Conservation (phyloP, 208 protist genomes). For the Plasmodiophora brassicae region DNA sequence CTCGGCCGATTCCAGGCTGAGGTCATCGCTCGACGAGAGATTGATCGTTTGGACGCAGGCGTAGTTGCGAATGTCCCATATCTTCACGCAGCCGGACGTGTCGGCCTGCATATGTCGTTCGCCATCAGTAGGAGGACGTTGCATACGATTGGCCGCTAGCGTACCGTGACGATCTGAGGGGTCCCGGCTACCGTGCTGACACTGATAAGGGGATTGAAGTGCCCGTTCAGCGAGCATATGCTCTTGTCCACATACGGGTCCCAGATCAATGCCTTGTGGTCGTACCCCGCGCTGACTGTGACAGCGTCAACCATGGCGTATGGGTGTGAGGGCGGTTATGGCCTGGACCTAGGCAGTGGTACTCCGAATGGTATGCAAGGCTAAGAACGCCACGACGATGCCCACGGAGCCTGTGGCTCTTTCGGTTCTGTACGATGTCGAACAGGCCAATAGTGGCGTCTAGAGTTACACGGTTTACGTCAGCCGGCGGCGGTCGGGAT, state of each 20-base stretch:
- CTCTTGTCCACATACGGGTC: slow-evolving; percentile 22
- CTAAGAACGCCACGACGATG: background rate
- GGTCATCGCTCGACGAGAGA: background rate
- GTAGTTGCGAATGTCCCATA: slow-evolving; percentile 34
- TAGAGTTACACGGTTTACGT: background rate
- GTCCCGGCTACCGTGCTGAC: background rate
- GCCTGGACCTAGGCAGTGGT: background rate
- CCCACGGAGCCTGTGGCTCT: background rate
- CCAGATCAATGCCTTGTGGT: background rate
- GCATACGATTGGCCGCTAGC: too few species aligned
- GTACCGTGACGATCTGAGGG: background rate
- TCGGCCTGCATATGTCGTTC: background rate
- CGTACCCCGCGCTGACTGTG: background rate
- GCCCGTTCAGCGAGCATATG: slow-evolving; percentile 8
- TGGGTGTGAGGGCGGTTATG: background rate
- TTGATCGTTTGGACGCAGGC: background rate
- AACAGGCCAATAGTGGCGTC: slow-evolving; percentile 3
- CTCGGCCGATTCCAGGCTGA: background rate
- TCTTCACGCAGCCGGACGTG: background rate
- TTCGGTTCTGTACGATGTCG: background rate
- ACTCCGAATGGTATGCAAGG: background rate
- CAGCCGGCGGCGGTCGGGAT: too few species aligned
- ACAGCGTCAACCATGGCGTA: background rate
- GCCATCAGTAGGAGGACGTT: background rate
- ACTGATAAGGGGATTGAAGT: background rate